Base-by-base conservation (phyloP, 129 eudicot species). In the Flaveria bidentis region DNA sequence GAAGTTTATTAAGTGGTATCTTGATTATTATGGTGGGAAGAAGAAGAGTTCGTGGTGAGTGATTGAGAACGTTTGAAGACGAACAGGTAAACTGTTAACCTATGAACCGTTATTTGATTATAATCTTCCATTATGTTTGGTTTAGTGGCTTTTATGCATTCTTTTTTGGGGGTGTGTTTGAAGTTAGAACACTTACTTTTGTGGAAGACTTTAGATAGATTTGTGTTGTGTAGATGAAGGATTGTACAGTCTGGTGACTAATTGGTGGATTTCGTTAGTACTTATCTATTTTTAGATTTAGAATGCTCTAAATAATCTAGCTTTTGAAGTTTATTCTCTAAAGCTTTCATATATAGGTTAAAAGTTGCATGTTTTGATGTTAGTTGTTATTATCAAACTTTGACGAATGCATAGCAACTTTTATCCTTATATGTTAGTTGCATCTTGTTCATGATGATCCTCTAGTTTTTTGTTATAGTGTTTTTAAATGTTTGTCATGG, bases 1-100 rank as follows among this genome's bases (percentile, higher is more conserved):
- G 80, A 88, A 83, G 65, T 88, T 88, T 76, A 86, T 88, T 16
- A 85, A 85, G 73, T 88, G 93, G 93, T 88, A 85, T 72, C 65
- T 83, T 17, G 77, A 80, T 69, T 87, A 87, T 60, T 68, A 85
- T 71, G 83, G 81, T 45, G 73, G 55, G 1, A 89, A 86, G 84
- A 89, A 84, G 87, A 89, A 80, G 89, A 82, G 79, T 73, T 51
- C 71, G 0, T 82, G 80, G 88, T 84, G 80, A 86, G 22, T 23
- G 15, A 30, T 6, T 42, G 8, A 17, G 25, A 51, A 16, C 16
- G 49, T n/a, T 20, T n/a, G 69, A 67, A 44, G 8, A 58, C 0
- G 11, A 42, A 63, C 69, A 11, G 13, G 12, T 2, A 45, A 45
- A 9, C 73, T 65, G 83, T 83, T 77, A 68, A 67, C 18, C 50